Conservation (phyloP, 1,139 yeast genomes). For the Yamadazyma mexicana region DNA sequence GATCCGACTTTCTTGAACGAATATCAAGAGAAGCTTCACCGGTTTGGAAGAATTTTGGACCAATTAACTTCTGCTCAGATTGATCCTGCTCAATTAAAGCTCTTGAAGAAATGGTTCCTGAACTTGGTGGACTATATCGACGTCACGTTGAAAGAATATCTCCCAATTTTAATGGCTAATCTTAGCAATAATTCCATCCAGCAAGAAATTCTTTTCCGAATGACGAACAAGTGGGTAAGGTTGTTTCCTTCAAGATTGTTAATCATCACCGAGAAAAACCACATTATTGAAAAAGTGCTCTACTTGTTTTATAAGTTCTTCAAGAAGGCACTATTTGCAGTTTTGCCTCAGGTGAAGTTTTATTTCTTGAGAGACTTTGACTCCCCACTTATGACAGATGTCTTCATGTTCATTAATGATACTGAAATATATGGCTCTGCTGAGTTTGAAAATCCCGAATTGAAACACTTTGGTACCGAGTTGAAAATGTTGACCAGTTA, state of each 20-base stretch:
- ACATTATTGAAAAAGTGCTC: conserved; percentile 34
- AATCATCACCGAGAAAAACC: conserved; percentile 21
- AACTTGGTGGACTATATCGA: conserved; percentile 27
- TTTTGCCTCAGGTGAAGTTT: conserved; percentile 43
- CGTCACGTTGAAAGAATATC: conserved; percentile 25
- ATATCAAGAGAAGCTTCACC: conserved; percentile 21
- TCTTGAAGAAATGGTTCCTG: conserved; percentile 22
- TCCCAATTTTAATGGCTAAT: conserved; percentile 28
- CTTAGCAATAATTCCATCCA: conserved; percentile 31
- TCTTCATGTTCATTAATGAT: conserved; percentile 28
- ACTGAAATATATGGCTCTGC: conserved; percentile 24
- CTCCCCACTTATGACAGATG: conserved; percentile 43
- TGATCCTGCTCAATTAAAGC: conserved; percentile 8
- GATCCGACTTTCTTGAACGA: conserved; percentile 35
- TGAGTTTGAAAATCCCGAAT: conserved; percentile 16
- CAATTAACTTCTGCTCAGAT: conserved; percentile 5
- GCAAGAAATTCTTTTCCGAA: conserved; percentile 34
- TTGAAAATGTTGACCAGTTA: conserved; percentile 32
- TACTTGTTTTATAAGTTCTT: conserved; percentile 36
- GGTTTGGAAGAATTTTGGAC: conserved; percentile 21
- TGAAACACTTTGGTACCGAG: conserved; percentile 15
- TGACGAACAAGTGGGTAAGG: conserved; percentile 41
- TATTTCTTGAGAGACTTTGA: conserved; percentile 45
- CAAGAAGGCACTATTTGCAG: conserved; percentile 36
- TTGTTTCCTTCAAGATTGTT: conserved; percentile 34